Conservation (phyloP, 2,329 filamentous ascomycete species). For the Trichoderma pleuroti region DNA sequence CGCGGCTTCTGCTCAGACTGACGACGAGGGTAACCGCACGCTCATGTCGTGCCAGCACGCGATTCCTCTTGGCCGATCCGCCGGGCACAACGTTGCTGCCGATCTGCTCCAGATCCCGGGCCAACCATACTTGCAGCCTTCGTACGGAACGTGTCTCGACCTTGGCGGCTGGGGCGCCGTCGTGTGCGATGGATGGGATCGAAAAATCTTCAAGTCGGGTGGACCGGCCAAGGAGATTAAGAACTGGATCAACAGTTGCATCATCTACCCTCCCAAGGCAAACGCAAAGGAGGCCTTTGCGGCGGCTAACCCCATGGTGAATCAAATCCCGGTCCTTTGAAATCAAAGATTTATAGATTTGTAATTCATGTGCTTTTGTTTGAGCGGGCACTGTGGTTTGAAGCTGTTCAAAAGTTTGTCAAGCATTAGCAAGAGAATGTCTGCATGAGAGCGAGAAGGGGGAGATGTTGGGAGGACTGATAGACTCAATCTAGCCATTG, state of each 20-base stretch:
- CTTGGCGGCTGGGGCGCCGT: constrained; percentile 32
- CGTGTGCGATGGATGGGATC: constrained; percentile 31
- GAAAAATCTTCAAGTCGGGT: constrained; percentile 27
- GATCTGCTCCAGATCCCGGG: constrained; percentile 29
- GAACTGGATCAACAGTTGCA: constrained; percentile 29
- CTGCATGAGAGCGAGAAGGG: neutral
- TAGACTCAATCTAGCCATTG: neutral
- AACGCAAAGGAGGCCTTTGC: constrained; percentile 4
- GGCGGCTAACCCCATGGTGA: neutral
- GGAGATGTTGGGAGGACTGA: neutral
- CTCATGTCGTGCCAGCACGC: constrained; percentile 41
- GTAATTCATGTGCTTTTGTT: neutral
- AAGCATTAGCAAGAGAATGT: neutral
- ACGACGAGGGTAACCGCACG: constrained; percentile 28
- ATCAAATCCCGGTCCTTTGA: neutral
- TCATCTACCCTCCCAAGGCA: constrained; percentile 34
- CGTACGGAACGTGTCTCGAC: constrained; percentile 34
- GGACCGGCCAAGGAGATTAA: constrained; percentile 34
- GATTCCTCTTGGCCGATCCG: constrained; percentile 31
- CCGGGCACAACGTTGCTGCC: constrained; percentile 33
- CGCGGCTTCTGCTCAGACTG: constrained; percentile 27
- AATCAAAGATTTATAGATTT: neutral
- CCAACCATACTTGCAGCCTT: constrained; percentile 29
- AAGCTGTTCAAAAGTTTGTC: neutral
- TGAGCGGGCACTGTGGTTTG: neutral